These are phyloP conservation scores for Lithohypha guttulata DNA, from an alignment of 2,329 filamentous ascomycete species.

Conservation along the genomic window DNA sequence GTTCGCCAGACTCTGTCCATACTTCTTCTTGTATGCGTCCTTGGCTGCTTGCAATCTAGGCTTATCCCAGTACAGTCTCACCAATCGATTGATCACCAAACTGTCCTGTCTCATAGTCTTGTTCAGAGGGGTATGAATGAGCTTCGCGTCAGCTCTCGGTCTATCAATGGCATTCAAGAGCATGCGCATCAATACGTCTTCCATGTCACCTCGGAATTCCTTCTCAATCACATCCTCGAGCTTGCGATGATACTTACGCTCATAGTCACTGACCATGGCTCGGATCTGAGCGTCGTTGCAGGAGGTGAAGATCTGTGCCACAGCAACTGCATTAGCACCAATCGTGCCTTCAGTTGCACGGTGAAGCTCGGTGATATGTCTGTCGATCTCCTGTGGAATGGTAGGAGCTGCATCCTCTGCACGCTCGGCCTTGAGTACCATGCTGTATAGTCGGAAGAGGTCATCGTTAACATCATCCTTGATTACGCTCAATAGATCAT, in stretches of 20 bases:
- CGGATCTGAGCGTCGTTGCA: neutral
- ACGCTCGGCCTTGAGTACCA: neutral
- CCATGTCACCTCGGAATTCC: neutral
- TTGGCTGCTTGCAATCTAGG: neutral
- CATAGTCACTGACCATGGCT: neutral
- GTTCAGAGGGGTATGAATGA: neutral
- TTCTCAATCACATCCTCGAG: neutral
- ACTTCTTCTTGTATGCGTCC: neutral
- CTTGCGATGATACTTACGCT: neutral
- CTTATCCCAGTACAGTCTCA: neutral
- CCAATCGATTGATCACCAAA: neutral
- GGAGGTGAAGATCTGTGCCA: neutral
- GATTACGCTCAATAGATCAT: neutral
- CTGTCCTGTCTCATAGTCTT: neutral
- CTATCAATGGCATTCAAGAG: neutral
- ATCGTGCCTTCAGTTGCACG: neutral
- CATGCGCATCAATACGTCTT: neutral
- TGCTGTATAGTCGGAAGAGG: neutral
- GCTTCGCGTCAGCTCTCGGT: neutral
- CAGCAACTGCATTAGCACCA: neutral
- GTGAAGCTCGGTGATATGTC: neutral
- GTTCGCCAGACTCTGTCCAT: neutral
- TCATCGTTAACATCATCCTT: neutral
- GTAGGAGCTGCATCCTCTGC: neutral
- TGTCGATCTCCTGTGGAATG: neutral